phyloP scores from a whole-genome alignment of 345 rosid species.

The Euphorbia peplus region DNA sequence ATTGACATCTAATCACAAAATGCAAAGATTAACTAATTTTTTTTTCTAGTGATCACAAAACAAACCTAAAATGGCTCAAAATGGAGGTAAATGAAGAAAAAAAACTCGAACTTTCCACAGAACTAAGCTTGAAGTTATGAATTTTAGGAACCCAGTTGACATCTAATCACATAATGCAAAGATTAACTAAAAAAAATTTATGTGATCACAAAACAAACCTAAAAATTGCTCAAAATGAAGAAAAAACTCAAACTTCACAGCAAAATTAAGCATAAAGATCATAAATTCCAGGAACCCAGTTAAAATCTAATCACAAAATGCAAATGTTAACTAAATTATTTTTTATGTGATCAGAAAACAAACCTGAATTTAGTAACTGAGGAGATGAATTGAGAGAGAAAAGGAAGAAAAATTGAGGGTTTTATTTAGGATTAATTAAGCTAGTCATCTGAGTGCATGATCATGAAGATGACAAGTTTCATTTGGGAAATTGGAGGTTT shows the following conservation, averaged over 20 bases:
- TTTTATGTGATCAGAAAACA: neutral
- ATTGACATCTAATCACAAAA: neutral
- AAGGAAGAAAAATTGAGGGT: neutral
- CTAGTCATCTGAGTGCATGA: neutral
- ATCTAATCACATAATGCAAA: neutral
- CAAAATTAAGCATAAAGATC: too few species aligned
- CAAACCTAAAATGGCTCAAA: too few species aligned
- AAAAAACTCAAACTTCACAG: too few species aligned
- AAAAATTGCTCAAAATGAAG: too few species aligned
- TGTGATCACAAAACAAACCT: slow-evolving; percentile 5
- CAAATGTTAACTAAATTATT: neutral
- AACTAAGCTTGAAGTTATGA: too few species aligned
- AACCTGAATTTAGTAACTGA: slow-evolving; percentile 8
- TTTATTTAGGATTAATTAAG: slow-evolving; percentile 7
- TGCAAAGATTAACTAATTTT: neutral
- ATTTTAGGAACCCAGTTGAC: neutral
- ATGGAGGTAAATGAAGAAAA: too few species aligned
- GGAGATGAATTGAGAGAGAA: neutral
- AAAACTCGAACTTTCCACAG: too few species aligned
- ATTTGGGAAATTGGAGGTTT: neutral
- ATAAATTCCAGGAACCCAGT: neutral
- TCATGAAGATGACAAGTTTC: slow-evolving; percentile 17
- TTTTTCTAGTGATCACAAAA: too few species aligned
- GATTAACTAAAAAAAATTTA: neutral
- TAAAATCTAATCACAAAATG: neutral